Conservation (phyloP, 2,329 filamentous ascomycete genomes). For the Penicillium sp. region DNA sequence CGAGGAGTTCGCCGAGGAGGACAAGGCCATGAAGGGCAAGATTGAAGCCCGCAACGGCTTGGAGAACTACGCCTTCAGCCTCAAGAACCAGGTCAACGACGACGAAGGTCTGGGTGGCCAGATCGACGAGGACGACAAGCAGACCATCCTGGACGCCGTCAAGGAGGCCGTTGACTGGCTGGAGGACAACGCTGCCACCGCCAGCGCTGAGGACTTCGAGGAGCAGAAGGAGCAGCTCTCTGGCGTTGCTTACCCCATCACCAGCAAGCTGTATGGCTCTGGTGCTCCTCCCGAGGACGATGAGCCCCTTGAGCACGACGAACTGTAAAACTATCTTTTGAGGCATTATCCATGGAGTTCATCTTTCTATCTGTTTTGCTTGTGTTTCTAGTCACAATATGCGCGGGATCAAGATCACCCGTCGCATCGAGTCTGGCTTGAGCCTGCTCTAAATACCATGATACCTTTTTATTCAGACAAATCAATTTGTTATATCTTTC, state of each 20-base stretch:
- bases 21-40: slow-evolving; percentile 96
- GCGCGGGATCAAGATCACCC: slow-evolving; percentile 13
- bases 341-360: slow-evolving; percentile 43
- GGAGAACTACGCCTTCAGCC: slow-evolving; percentile 98
- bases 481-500: background rate
- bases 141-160: slow-evolving; percentile 89
- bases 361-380: slow-evolving; percentile 29
- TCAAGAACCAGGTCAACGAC: slow-evolving; percentile 99
- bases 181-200: slow-evolving; percentile 87
- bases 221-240: slow-evolving; percentile 99
- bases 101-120: slow-evolving; percentile 96
- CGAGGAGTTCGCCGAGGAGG: slow-evolving; percentile 98
- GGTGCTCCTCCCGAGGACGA: slow-evolving; percentile 69
- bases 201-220: slow-evolving; percentile 91
- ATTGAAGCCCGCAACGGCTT: slow-evolving; percentile 95
- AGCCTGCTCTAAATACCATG: slow-evolving; percentile 26
- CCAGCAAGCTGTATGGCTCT: slow-evolving; percentile 87
- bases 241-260: slow-evolving; percentile 96
- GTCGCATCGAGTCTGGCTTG: slow-evolving; percentile 15
- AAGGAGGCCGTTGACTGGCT: slow-evolving; percentile 98
- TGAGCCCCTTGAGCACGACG: slow-evolving; percentile 71
- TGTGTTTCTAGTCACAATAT: slow-evolving; percentile 25
- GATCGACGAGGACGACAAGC: slow-evolving; percentile 98
- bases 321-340: slow-evolving; percentile 66
- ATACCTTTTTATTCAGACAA: slow-evolving; percentile 21